A percentile compares a stretch with the other conserved stretches of the same genome.
phyloP scores from a whole-genome alignment of 1,139 yeast genomes.

The Lodderomyces jiufengensis region DNA sequence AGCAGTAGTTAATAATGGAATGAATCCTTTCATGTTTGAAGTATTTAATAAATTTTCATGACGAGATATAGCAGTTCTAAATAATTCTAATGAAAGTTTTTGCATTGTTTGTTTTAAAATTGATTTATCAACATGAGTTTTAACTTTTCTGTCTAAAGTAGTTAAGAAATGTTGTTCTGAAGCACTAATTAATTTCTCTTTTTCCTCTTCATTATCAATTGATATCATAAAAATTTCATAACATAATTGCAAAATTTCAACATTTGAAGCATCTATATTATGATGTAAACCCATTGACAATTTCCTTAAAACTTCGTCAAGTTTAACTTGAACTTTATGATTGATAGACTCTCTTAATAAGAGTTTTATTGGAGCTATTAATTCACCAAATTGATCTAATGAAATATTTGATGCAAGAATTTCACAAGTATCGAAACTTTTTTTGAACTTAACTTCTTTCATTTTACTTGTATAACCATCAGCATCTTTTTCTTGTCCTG shows the following conservation, averaged over 20 bases:
- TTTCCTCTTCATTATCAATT: slow-evolving; percentile 10
- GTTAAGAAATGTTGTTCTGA: slow-evolving; percentile 66
- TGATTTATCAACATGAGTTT: slow-evolving; percentile 46
- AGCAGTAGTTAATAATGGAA: slow-evolving; percentile 69
- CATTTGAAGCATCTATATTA: slow-evolving; percentile 58
- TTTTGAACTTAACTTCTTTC: slow-evolving; percentile 88
- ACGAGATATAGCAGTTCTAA: slow-evolving; percentile 67
- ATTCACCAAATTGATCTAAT: slow-evolving; percentile 53
- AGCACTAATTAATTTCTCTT: slow-evolving; percentile 7
- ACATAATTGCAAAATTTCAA: slow-evolving; percentile 65
- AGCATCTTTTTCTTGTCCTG: slow-evolving; percentile 93
- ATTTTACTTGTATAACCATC: slow-evolving; percentile 84
- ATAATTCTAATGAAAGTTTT: slow-evolving; percentile 72
- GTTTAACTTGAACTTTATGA: slow-evolving; percentile 65
- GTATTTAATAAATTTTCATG: slow-evolving; percentile 56
- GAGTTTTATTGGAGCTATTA: slow-evolving; percentile 69
- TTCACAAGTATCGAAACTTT: slow-evolving; percentile 86
- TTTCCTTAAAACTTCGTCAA: slow-evolving; percentile 76
- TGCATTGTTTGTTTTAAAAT: slow-evolving; percentile 57
- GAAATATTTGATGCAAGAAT: slow-evolving; percentile 63
- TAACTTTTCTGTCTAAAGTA: slow-evolving; percentile 55
- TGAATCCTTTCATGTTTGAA: slow-evolving; percentile 64
- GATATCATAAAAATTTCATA: slow-evolving; percentile 69
- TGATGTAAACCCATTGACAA: slow-evolving; percentile 73
- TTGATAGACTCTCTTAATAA: slow-evolving; percentile 65